Base-by-base conservation (phyloP, 768 basidiomycete species). In the Jaapia argillacea region DNA sequence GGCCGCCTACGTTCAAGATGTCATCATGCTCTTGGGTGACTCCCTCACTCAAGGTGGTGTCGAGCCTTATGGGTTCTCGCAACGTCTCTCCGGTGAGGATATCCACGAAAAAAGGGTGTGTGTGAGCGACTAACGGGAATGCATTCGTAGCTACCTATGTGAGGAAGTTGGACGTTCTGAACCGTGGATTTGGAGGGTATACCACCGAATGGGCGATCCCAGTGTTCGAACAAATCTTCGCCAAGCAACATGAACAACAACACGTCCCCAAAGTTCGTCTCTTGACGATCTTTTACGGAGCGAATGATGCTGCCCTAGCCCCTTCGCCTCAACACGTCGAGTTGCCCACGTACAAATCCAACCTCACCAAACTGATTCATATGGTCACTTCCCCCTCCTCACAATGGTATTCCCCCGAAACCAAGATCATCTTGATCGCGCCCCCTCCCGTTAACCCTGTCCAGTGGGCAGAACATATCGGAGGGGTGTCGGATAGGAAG, bases 231-330 rank as follows among this genome's bases (percentile, higher is more conserved):
- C 79, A 83, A 71, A 86, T 81, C 48, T 65, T 90, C 42, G 75
- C 79, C 12, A 75, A 69, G 46, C 68, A 61, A 49, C 52, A 67
- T 4, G 70, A 71, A 44, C 69, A 65, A 43, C 52, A 58, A 18
- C 61, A 70, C 41, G 65, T 67, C 27, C 80, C 84, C 5, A 75
- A 69, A 36, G 69, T 91, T 26, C 76, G 75, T 33, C 59, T 93
- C n/a, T 67, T 93, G 46, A 77, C 77, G 4, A 78, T 94, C 54
- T 96, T 89, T 89, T 86, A 87, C 47, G 91, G 91, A 39, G 81
- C 81, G 13, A 97, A 97, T 62, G 92, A 97, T 58, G 77, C 92
- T 4, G 77, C 74, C 51, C 67, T 86, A 40, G 59, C 63, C 23
- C 74, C 73, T 0, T 77, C 72, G 16, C 61, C 68, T 13, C 92